A percentile compares a stretch with the other conserved stretches of the same genome.
Conservation (phyloP, 257 asterid species). For the Anisodus acutangulus region DNA sequence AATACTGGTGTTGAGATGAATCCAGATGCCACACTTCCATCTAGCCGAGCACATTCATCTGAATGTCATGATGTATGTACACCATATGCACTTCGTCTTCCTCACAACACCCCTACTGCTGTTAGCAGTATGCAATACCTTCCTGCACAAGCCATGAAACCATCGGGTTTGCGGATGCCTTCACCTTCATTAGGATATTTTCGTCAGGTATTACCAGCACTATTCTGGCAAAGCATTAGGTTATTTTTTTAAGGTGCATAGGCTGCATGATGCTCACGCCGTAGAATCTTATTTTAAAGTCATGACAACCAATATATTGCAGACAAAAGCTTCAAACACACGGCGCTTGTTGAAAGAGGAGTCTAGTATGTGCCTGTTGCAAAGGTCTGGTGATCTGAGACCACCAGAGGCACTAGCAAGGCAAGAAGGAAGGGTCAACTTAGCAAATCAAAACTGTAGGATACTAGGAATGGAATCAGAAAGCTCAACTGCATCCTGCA, state of each 20-base stretch:
- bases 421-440: slow-evolving; percentile 34
- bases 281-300: slow-evolving; percentile 7
- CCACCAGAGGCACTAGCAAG: slow-evolving; percentile 41
- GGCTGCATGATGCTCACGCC: slow-evolving; percentile 22
- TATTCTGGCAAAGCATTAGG: slow-evolving; percentile 1
- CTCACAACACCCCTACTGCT: slow-evolving; percentile 42
- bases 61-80: slow-evolving; percentile 41
- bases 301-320: slow-evolving; percentile 39
- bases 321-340: slow-evolving; percentile 69
- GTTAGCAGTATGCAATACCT: slow-evolving; percentile 46
- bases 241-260: slow-evolving; percentile 33
- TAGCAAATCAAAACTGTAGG: slow-evolving; percentile 38
- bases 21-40: slow-evolving; percentile 40
- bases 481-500: slow-evolving; percentile 41
- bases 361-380: slow-evolving; percentile 43
- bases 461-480: slow-evolving; percentile 43
- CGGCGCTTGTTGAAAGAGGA: slow-evolving; percentile 44
- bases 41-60: slow-evolving; percentile 41
- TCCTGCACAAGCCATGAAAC: slow-evolving; percentile 52
- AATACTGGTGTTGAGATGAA: slow-evolving; percentile 48
- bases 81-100: slow-evolving; percentile 39
- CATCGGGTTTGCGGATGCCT: slow-evolving; percentile 92
- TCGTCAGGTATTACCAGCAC: slow-evolving; percentile 62
- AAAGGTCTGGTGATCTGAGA: slow-evolving; percentile 47
- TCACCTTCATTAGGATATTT: slow-evolving; percentile 94